phyloP scores from a whole-genome alignment of 164 flowering plant species.

The Macadamia tetraphylla region DNA sequence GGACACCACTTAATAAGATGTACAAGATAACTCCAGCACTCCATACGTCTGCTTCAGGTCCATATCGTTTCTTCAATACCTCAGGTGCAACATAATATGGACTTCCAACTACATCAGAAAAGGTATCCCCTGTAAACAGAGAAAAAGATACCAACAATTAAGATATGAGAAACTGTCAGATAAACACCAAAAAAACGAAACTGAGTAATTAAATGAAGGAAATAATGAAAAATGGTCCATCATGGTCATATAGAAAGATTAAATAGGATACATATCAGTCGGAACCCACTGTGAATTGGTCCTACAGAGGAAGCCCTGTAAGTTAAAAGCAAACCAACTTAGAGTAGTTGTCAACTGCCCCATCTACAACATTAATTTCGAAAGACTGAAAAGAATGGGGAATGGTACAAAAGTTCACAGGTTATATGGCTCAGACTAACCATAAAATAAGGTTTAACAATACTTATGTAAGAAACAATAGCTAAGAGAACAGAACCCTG shows the following conservation, averaged over 20 bases:
- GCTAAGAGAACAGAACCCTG: no score
- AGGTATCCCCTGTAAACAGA: constrained; percentile 37
- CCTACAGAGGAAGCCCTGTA: no score
- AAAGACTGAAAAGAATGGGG: no score
- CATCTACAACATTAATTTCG: no score
- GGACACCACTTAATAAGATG: constrained; percentile 72
- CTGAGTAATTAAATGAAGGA: not conserved
- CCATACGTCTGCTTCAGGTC: constrained; percentile 76
- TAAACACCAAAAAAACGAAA: not conserved
- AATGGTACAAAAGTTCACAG: no score
- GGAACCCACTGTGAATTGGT: no score
- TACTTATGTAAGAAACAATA: no score
- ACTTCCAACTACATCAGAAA: constrained; percentile 74
- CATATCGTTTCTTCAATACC: constrained; percentile 62
- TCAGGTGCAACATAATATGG: constrained; percentile 87
- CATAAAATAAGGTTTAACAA: no score
- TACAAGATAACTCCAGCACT: constrained; percentile 86
- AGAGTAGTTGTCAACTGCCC: no score
- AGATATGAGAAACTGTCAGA: not conserved
- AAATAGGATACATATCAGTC: not conserved
- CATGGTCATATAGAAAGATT: not conserved
- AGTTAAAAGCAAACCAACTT: no score
- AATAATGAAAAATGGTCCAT: not conserved
- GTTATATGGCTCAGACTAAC: no score
- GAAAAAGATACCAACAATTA: not conserved